Base-by-base conservation (phyloP, 192 early-diverging fungal genomes). In the Entomortierella chlamydospora region DNA sequence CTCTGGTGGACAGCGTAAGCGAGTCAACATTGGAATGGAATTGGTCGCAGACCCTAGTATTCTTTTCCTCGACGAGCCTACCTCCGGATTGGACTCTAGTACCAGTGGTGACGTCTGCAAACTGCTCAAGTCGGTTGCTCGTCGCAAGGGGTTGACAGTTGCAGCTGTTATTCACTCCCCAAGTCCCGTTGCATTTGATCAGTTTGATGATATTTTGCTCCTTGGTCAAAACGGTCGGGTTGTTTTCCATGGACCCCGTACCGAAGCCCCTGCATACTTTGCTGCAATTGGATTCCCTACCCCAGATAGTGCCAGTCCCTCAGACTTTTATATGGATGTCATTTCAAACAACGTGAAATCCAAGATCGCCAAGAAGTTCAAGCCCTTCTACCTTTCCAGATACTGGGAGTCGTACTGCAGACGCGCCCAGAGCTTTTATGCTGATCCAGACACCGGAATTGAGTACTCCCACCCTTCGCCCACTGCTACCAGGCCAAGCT, bases 11-110 rank as follows among this genome's bases (percentile, higher is more conserved):
- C 91, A 93, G 56, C 80, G 92, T 1, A 93, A 93, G 72, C 85
- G 92, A 10, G 91, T 93, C 56, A 93, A 93, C 63, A 92, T 93
- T 66, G 92, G 91, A 11, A 93, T 93, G 90, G 92, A 93, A 52
- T 60, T 87, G 4, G 85, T 83, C 0, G 69, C 78, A 0, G 73
- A 88, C 51, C 91, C 91, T 9, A 84, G 81, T 51, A 84, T 91
- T 17, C 78, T 93, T 30, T 90, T 93, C 60, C 64, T 79, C 64
- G 91, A 93, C 68, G 92, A 93, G 34, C 92, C 92, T 15, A 93
- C 92, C 3, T 89, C 87, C 25, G 92, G 92, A 20, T 65, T 93
- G 25, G 92, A 93, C 72, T 83, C 88, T 29, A 83, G 87, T 8
- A 92, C 92, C 13, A 81, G 89, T 28, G 84, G 83, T 28, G 89